Conservation (phyloP, 2,329 filamentous ascomycete genomes). For the Neonectria neomacrospora region DNA sequence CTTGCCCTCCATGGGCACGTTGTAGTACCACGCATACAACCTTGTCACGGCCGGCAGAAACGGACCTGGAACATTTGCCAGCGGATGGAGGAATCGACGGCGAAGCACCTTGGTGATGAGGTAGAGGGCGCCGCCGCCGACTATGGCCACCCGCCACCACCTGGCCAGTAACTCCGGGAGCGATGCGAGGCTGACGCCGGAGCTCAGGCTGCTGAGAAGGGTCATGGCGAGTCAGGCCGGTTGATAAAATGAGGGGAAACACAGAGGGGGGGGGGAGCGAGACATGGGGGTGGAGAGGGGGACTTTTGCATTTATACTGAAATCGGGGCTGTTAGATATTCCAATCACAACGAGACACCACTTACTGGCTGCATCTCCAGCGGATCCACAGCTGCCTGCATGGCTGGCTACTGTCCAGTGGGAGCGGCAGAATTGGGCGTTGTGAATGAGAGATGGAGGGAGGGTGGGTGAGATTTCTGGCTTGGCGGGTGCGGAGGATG, state of each 20-base stretch:
- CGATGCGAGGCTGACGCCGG: background rate
- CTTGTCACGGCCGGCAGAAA: constrained; percentile 24
- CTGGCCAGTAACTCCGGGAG: background rate
- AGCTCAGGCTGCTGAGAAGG: constrained; percentile 10
- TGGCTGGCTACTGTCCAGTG: background rate
- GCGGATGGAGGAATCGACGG: constrained; percentile 21
- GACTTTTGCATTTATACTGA: background rate
- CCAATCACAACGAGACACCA: background rate
- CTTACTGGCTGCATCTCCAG: constrained; percentile 2
- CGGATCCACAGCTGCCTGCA: background rate
- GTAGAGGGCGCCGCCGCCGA: constrained; percentile 14
- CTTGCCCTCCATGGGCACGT: constrained; percentile 14
- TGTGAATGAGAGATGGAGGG: background rate
- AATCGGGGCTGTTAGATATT: background rate
- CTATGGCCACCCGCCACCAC: constrained; percentile 12
- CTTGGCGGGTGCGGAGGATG: constrained; percentile 1
- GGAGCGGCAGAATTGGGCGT: background rate
- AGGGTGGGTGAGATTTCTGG: background rate
- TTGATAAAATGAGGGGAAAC: background rate
- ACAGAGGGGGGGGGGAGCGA: background rate
- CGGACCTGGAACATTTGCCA: constrained; percentile 21
- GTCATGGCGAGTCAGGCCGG: constrained; percentile 3
- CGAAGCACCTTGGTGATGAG: constrained; percentile 14
- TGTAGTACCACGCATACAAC: constrained; percentile 25
- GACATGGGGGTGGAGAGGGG: background rate